Evolutionary conservation across 345 rosid species (phyloP).

Genomic region (Salix arbutifolia): DNA sequence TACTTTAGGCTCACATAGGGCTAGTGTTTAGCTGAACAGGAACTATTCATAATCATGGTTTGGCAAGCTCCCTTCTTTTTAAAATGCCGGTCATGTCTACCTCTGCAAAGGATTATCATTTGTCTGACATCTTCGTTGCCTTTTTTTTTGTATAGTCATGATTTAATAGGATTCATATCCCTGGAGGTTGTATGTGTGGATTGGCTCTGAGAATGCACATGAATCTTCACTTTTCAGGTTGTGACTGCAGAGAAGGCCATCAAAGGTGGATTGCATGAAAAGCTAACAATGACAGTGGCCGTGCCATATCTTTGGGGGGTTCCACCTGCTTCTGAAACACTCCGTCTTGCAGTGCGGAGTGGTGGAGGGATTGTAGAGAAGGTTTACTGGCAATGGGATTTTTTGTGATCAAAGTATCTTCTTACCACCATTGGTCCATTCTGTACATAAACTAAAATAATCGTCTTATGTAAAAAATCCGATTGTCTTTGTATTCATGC

Average conservation of each 20-base stretch:
- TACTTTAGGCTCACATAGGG: background rate
- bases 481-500: background rate
- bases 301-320: slow-evolving; percentile 97
- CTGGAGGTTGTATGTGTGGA: background rate
- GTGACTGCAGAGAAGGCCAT: slow-evolving; percentile 75
- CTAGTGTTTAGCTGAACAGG: background rate
- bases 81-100: background rate
- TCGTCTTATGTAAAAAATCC: slow-evolving; percentile 28
- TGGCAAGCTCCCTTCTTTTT: background rate
- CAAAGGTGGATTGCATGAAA: slow-evolving; percentile 82
- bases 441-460: slow-evolving; percentile 27
- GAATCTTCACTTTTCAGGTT: slow-evolving; percentile 34
- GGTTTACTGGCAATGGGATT: slow-evolving; percentile 91
- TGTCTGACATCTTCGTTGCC: background rate
- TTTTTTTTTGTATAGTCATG: background rate
- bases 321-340: slow-evolving; percentile 92
- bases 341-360: slow-evolving; percentile 78
- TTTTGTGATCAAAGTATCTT: slow-evolving; percentile 41
- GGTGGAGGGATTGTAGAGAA: slow-evolving; percentile 97
- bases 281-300: slow-evolving; percentile 83
- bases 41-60: background rate
- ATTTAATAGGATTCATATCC: background rate
- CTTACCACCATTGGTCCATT: slow-evolving; percentile 17
- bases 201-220: background rate
- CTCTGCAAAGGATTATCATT: background rate